Conservation (phyloP, 176 grass and related monocot genomes). For the Dendrocalamus sinicus region DNA sequence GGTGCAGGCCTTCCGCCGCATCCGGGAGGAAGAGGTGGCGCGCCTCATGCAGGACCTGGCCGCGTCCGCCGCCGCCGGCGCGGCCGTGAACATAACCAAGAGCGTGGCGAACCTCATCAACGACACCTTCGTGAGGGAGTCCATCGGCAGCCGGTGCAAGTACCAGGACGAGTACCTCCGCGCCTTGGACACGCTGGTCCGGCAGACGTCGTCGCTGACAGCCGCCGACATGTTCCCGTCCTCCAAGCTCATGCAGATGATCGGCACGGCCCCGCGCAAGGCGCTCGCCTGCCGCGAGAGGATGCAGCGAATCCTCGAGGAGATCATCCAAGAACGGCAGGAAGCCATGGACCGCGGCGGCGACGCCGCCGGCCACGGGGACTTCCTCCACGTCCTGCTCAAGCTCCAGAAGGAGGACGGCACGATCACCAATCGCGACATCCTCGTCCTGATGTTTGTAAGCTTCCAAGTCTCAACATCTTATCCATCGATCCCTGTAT, state of each 20-base stretch:
- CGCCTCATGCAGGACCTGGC: not conserved
- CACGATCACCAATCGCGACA: conserved; percentile 5
- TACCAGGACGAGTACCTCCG: conserved; percentile 31
- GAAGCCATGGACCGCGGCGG: not conserved
- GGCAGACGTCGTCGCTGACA: not conserved
- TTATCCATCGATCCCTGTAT: not conserved
- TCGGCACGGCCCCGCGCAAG: conserved; percentile 14
- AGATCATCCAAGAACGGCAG: conserved; percentile 18
- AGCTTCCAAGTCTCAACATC: not conserved
- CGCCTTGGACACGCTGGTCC: not conserved
- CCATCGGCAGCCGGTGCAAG: conserved; percentile 20
- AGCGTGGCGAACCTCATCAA: not conserved
- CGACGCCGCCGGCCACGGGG: not conserved
- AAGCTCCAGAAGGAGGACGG: conserved; percentile 7
- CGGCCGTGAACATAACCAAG: not conserved
- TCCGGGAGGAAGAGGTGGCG: conserved; percentile 43
- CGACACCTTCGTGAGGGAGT: conserved; percentile 16
- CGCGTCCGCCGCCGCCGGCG: not conserved
- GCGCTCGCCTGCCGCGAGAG: not conserved
- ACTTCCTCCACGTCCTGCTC: conserved; percentile 23
- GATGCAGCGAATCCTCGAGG: not conserved
- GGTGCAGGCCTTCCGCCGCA: conserved; percentile 26
- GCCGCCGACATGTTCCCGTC: conserved; percentile 35
- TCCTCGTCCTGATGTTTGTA: conserved; percentile 1
- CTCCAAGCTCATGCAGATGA: conserved; percentile 8